Evolutionary conservation across 1,139 yeast species (phyloP).

Genomic region (Yamadazyma mexicana): DNA sequence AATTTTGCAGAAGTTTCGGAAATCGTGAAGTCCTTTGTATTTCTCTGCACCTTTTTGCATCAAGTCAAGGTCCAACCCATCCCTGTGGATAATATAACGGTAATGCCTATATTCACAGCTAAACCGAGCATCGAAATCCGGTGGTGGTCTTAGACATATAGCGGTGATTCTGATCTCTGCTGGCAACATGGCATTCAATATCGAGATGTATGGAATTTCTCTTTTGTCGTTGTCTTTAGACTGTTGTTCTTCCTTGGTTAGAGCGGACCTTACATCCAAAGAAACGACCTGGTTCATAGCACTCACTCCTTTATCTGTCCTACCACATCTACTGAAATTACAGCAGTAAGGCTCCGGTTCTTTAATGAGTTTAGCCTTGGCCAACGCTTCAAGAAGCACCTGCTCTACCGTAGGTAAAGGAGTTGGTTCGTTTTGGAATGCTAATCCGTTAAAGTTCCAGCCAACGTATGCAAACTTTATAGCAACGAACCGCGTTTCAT

Average conservation of each 20-base stretch:
- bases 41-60: slow-evolving; percentile 71
- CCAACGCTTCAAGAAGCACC: slow-evolving; percentile 67
- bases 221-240: slow-evolving; percentile 53
- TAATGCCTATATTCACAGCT: slow-evolving; percentile 84
- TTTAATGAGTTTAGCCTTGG: slow-evolving; percentile 65
- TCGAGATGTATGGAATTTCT: slow-evolving; percentile 76
- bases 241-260: slow-evolving; percentile 57
- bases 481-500: slow-evolving; percentile 71
- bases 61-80: slow-evolving; percentile 55
- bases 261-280: slow-evolving; percentile 67
- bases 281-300: slow-evolving; percentile 96
- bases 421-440: slow-evolving; percentile 72
- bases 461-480: slow-evolving; percentile 84
- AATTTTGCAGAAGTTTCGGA: slow-evolving; percentile 89
- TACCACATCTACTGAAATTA: slow-evolving; percentile 86
- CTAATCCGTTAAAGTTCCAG: slow-evolving; percentile 92
- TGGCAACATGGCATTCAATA: slow-evolving; percentile 78
- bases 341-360: slow-evolving; percentile 61
- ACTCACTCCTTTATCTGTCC: slow-evolving; percentile 96
- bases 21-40: slow-evolving; percentile 81
- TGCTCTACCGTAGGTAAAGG: slow-evolving; percentile 89
- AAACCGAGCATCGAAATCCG: slow-evolving; percentile 86
- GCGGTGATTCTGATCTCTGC: slow-evolving; percentile 80
- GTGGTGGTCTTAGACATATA: slow-evolving; percentile 79
- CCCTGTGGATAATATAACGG: slow-evolving; percentile 66